These are phyloP conservation scores for Curvularia eragrostidis DNA, from an alignment of 2,329 filamentous ascomycete species.

Conservation along the genomic window DNA sequence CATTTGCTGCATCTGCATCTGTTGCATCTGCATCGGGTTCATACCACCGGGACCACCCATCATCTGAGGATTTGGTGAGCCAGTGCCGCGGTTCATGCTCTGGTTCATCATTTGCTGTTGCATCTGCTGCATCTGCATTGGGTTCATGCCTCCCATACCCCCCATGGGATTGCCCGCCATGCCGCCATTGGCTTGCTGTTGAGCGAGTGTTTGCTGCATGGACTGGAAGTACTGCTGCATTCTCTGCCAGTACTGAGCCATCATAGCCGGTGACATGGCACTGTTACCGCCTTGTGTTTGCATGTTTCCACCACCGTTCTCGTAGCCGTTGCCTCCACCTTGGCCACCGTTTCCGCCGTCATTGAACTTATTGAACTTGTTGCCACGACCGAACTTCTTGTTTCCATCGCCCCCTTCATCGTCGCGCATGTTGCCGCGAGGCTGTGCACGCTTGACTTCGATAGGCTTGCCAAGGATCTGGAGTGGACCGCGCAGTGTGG, in stretches of 20 bases:
- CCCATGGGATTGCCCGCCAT: slow-evolving; percentile 51
- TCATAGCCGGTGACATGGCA: slow-evolving; percentile 92
- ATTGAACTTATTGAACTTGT: slow-evolving; percentile 49
- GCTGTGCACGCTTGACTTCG: slow-evolving; percentile 97
- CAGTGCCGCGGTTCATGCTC: slow-evolving; percentile 41
- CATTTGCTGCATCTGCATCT: slow-evolving; percentile 72
- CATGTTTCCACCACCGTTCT: slow-evolving; percentile 57
- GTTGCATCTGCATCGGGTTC: slow-evolving; percentile 72
- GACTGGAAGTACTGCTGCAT: slow-evolving; percentile 98
- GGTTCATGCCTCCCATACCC: slow-evolving; percentile 66
- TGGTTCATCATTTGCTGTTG: slow-evolving; percentile 46
- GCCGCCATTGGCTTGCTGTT: slow-evolving; percentile 50
- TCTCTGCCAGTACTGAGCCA: slow-evolving; percentile 97
- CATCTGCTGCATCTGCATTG: slow-evolving; percentile 56
- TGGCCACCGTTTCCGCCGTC: slow-evolving; percentile 50
- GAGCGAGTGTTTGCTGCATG: slow-evolving; percentile 90
- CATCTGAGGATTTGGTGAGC: slow-evolving; percentile 44
- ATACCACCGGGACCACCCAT: slow-evolving; percentile 60
- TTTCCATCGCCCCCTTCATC: slow-evolving; percentile 77
- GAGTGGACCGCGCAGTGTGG: slow-evolving; percentile 81
- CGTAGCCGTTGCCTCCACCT: slow-evolving; percentile 51
- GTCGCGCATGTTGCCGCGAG: slow-evolving; percentile 90
- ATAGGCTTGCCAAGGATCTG: slow-evolving; percentile 96
- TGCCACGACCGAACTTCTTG: slow-evolving; percentile 49
- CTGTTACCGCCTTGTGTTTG: slow-evolving; percentile 45